Conservation (phyloP, 495 filamentous ascomycete species). For the Echria macrotheca region DNA sequence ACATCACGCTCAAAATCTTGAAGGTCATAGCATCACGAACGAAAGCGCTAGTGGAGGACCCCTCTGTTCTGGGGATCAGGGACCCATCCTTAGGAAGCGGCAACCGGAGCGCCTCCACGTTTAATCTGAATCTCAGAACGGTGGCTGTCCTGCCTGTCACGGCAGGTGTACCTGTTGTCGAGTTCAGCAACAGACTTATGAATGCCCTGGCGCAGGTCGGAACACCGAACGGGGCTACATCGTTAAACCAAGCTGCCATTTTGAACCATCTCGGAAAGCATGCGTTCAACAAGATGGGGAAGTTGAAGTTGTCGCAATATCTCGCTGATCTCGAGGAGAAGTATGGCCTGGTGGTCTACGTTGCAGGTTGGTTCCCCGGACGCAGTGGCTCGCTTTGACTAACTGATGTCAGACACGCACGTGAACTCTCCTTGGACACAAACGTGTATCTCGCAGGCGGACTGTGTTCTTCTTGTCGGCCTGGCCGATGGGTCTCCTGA, state of each 20-base stretch:
- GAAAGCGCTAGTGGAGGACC: conserved; percentile 80
- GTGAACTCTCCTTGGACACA: conserved; percentile 98
- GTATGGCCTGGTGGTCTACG: conserved; percentile 90
- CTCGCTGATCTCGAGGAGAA: conserved; percentile 96
- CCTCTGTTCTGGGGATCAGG: conserved; percentile 40
- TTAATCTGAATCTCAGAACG: conserved; percentile 90
- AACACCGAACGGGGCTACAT: conserved; percentile 80
- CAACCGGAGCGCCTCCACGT: conserved; percentile 67
- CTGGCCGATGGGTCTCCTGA: conserved; percentile 82
- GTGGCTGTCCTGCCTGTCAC: conserved; percentile 90
- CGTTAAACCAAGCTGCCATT: conserved; percentile 88
- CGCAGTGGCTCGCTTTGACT: conserved; percentile 12
- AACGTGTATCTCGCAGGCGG: conserved; percentile 93
- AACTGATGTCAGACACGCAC: conserved; percentile 61
- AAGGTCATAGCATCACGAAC: conserved; percentile 97
- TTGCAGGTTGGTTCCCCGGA: conserved; percentile 59
- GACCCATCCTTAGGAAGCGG: conserved; percentile 52
- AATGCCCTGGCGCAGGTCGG: conserved; percentile 85
- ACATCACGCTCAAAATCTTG: conserved; percentile 97
- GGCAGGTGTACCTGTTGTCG: conserved; percentile 85
- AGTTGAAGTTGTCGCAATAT: conserved; percentile 92
- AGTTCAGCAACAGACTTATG: conserved; percentile 87
- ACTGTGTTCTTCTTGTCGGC: conserved; percentile 89
- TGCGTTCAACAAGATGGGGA: conserved; percentile 96
- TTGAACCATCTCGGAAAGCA: conserved; percentile 90